phyloP scores from a whole-genome alignment of 805 yeast species.

The Yarrowia bubula region DNA sequence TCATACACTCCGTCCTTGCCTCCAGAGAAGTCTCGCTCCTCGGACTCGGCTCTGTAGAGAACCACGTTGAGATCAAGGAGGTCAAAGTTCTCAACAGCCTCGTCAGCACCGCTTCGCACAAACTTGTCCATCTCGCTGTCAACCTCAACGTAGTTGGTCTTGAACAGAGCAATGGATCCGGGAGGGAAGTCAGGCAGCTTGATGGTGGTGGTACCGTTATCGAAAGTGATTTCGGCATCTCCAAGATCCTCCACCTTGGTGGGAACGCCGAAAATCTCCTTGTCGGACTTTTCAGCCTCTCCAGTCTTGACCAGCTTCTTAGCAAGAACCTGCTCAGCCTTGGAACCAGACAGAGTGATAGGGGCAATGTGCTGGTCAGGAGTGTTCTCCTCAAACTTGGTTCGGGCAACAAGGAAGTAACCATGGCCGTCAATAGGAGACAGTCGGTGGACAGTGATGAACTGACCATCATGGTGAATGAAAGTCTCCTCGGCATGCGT shows the following conservation, averaged over 20 bases:
- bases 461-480: slow-evolving; percentile 91
- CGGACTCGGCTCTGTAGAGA: slow-evolving; percentile 76
- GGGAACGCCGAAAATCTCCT: slow-evolving; percentile 60
- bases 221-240: slow-evolving; percentile 49
- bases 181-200: slow-evolving; percentile 71
- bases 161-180: slow-evolving; percentile 84
- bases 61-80: slow-evolving; percentile 72
- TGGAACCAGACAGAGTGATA: slow-evolving; percentile 39
- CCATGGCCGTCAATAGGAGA: slow-evolving; percentile 85
- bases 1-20: slow-evolving; percentile 72
- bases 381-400: slow-evolving; percentile 58
- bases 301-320: slow-evolving; percentile 56
- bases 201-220: slow-evolving; percentile 51
- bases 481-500: slow-evolving; percentile 81
- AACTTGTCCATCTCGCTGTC: slow-evolving; percentile 62
- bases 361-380: slow-evolving; percentile 37
- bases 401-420: slow-evolving; percentile 81
- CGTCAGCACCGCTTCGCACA: slow-evolving; percentile 72
- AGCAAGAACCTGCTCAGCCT: slow-evolving; percentile 51
- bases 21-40: slow-evolving; percentile 76
- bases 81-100: slow-evolving; percentile 60
- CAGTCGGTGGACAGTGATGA: slow-evolving; percentile 81
- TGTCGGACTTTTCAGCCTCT: slow-evolving; percentile 44
- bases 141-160: slow-evolving; percentile 66
- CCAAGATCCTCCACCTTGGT: slow-evolving; percentile 56